Percentiles rank a stretch among this genome's conserved stretches.
Conservation (phyloP, 257 asterid genomes). For the Ehretia macrophylla region DNA sequence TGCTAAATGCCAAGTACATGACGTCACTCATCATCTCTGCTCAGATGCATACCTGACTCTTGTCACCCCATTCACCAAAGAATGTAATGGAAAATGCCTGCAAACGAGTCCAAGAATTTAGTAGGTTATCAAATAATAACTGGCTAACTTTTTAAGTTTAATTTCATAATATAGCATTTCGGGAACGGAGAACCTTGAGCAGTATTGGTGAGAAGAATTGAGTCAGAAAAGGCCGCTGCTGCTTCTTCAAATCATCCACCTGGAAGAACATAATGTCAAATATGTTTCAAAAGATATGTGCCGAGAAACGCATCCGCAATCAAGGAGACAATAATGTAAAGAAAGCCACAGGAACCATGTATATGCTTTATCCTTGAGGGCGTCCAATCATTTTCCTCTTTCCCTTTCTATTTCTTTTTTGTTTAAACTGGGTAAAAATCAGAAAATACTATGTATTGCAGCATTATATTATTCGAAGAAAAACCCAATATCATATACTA, state of each 20-base stretch:
- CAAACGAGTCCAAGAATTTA: constrained; percentile 13
- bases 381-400: no score
- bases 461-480: no score
- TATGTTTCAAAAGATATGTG: no score
- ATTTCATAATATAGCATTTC: constrained; percentile 5
- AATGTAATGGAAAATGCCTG: constrained; percentile 98
- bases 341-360: no score
- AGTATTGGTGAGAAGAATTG: constrained; percentile 92
- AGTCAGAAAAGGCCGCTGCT: constrained; percentile 64
- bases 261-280: constrained; percentile 19
- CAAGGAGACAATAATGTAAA: no score
- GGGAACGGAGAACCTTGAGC: constrained; percentile 75
- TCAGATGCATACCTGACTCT: constrained; percentile 68
- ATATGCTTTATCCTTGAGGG: no score
- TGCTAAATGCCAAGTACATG: background rate
- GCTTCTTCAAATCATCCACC: constrained; percentile 77
- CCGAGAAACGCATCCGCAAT: no score
- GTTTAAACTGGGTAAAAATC: no score
- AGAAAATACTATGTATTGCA: no score
- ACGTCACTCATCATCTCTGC: background rate
- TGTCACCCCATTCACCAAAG: constrained; percentile 99
- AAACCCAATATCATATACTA: no score
- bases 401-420: no score
- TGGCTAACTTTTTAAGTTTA: constrained; percentile 15
- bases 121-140: constrained; percentile 10